Percentiles rank a stretch among this genome's conserved stretches.
Conservation (phyloP, 257 asterid species). For the Phtheirospermum japonicum region DNA sequence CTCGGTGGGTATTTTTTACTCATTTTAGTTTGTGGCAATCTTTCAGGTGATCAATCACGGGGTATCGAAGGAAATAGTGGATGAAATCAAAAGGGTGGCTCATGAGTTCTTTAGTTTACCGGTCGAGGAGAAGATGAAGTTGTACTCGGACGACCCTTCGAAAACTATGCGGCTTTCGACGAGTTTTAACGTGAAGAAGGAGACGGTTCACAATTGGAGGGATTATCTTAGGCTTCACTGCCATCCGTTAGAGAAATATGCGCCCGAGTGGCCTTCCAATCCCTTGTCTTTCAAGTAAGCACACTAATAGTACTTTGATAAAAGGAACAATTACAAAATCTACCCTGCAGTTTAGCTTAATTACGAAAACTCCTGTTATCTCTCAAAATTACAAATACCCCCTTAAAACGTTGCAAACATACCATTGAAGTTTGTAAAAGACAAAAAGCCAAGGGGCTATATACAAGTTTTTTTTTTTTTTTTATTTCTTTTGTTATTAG, state of each 20-base stretch:
- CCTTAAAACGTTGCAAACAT: too few relatives aligned
- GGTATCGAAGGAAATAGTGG: constrained; percentile 35
- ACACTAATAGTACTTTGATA: neutral
- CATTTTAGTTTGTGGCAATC: neutral
- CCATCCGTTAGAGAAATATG: constrained; percentile 54
- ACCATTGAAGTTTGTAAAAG: too few relatives aligned
- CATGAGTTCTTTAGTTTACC: constrained; percentile 50
- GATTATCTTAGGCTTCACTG: constrained; percentile 63
- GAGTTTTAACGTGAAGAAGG: constrained; percentile 58
- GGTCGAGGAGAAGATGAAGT: constrained; percentile 57
- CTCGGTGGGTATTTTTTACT: too few relatives aligned
- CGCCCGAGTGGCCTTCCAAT: constrained; percentile 56
- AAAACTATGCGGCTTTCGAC: constrained; percentile 52
- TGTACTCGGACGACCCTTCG: constrained; percentile 59
- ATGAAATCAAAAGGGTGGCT: constrained; percentile 35
- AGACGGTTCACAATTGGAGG: constrained; percentile 60
- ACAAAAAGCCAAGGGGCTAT: too few relatives aligned
- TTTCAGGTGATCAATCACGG: constrained; percentile 58
- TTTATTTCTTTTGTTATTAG: too few relatives aligned
- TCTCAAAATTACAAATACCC: too few relatives aligned
- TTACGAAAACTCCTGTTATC: too few relatives aligned
- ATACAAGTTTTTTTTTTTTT: too few relatives aligned
- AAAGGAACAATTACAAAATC: neutral
- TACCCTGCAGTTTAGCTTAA: too few relatives aligned
- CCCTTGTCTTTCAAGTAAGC: constrained; percentile 53